Percentiles rank a stretch among this genome's conserved stretches.
Evolutionary conservation across 129 eudicot species (phyloP).

Genomic region (Rutidosis leptorrhynchoides): DNA sequence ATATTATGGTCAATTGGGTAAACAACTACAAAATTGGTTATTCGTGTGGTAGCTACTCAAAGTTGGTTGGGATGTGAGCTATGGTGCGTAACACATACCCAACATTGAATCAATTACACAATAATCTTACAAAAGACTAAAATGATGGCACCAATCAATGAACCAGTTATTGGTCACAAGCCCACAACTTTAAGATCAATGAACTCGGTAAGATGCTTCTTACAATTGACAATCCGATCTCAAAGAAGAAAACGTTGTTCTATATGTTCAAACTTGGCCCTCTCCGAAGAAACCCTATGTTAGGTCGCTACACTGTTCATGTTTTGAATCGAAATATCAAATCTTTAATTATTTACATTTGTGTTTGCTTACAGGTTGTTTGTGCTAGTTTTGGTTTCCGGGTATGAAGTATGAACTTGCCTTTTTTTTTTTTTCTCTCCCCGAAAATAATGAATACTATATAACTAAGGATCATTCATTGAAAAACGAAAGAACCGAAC

Average conservation of each 20-base stretch:
- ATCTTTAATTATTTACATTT: slow-evolving; percentile 9
- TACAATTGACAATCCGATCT: slow-evolving; percentile 66
- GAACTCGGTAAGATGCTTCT: slow-evolving; percentile 83
- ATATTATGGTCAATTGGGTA: not conserved
- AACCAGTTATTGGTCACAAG: slow-evolving; percentile 74
- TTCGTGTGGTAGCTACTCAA: slow-evolving; percentile 85
- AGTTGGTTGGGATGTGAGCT: slow-evolving; percentile 88
- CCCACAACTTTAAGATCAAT: slow-evolving; percentile 47
- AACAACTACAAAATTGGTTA: slow-evolving; percentile 49
- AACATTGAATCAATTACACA: slow-evolving; percentile 50
- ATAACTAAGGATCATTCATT: too few species aligned
- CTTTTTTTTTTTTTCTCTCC: too few species aligned
- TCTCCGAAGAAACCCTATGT: not conserved
- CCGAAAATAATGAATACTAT: too few species aligned
- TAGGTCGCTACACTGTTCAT: not conserved
- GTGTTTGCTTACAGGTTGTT: too few species aligned
- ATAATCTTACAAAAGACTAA: slow-evolving; percentile 55
- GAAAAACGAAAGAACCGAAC: too few species aligned
- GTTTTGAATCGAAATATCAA: not conserved
- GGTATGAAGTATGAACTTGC: too few species aligned
- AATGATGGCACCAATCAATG: slow-evolving; percentile 60
- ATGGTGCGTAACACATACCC: slow-evolving; percentile 67
- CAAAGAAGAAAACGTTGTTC: slow-evolving; percentile 79
- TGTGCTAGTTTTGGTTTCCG: too few species aligned
- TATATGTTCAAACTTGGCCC: slow-evolving; percentile 77